Percentiles rank a stretch among this genome's conserved stretches.
Evolutionary conservation across 768 basidiomycete species (phyloP).

Genomic region (Auriculariales sp.): DNA sequence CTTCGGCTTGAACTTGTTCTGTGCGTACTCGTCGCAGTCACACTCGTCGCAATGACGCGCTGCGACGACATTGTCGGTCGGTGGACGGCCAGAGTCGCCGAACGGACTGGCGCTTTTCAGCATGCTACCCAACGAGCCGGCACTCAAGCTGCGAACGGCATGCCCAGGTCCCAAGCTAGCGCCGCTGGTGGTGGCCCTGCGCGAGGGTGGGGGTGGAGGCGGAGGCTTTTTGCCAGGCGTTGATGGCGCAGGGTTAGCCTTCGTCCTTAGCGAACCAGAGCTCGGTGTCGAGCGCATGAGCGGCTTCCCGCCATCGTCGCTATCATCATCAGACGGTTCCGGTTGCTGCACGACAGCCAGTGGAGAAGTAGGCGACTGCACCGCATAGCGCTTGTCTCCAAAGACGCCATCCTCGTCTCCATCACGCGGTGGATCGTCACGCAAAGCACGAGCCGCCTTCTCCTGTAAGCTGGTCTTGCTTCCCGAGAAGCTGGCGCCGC

Average conservation of each 20-base stretch:
- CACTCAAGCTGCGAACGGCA: constrained; percentile 11
- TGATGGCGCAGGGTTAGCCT: constrained; percentile 2
- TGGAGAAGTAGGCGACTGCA: background rate
- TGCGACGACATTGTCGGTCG: constrained; percentile 7
- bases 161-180: constrained; percentile 35
- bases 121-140: constrained; percentile 9
- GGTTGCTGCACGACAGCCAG: constrained; percentile 13
- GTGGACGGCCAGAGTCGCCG: constrained; percentile 10
- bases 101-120: constrained; percentile 10
- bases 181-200: constrained; percentile 22
- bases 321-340: constrained; percentile 14
- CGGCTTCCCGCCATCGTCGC: constrained; percentile 7
- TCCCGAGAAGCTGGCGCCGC: constrained; percentile 14
- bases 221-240: constrained; percentile 31
- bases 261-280: background rate
- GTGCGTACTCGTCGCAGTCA: constrained; percentile 41
- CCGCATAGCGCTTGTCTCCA: background rate
- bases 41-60: constrained; percentile 11
- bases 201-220: constrained; percentile 53
- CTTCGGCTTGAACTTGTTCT: constrained; percentile 50
- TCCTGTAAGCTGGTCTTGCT: constrained; percentile 10
- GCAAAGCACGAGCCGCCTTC: constrained; percentile 10
- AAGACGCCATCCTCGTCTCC: constrained; percentile 25
- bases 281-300: background rate
- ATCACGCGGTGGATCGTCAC: constrained; percentile 18